A percentile compares a stretch with the other conserved stretches of the same genome.
Conservation (phyloP, 306 rosid species). For the Vicia faba region DNA sequence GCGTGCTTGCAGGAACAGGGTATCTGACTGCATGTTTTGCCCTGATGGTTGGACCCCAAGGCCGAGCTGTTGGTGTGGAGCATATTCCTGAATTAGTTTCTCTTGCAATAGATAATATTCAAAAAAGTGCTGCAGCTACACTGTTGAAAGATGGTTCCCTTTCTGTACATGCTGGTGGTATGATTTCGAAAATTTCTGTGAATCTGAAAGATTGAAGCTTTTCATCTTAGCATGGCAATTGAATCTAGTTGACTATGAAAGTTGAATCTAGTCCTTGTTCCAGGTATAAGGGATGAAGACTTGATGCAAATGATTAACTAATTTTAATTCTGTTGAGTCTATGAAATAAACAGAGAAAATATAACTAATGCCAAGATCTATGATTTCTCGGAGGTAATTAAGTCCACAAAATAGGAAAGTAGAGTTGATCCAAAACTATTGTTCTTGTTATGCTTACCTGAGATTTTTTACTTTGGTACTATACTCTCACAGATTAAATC, state of each 20-base stretch:
- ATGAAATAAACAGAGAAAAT: constrained; percentile 21
- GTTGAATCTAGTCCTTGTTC: constrained; percentile 29
- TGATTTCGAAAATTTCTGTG: constrained; percentile 37
- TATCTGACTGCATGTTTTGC: constrained; percentile 96
- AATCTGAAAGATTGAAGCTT: constrained; percentile 28
- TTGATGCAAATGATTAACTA: constrained; percentile 7
- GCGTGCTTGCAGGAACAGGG: constrained; percentile 73
- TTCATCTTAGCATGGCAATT: constrained; percentile 16
- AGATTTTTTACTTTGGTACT: not conserved
- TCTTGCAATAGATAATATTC: constrained; percentile 67
- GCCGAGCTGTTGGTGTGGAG: constrained; percentile 84
- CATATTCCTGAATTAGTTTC: constrained; percentile 93
- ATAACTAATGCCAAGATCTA: constrained; percentile 1
- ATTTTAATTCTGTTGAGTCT: constrained; percentile 7
- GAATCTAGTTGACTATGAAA: constrained; percentile 24
- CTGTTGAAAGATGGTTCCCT: constrained; percentile 79
- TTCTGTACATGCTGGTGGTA: constrained; percentile 79
- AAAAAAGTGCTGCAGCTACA: constrained; percentile 84
- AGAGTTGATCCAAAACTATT: constrained; percentile 8
- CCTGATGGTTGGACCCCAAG: constrained; percentile 91
- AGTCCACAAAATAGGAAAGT: constrained; percentile 11
- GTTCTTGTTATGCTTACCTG: not conserved
- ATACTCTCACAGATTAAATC: too few species aligned
- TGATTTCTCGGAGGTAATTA: constrained; percentile 9
- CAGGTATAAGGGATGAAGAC: constrained; percentile 15